Percentiles rank a stretch among this genome's conserved stretches.
Conservation (phyloP, 805 yeast species). For the Yamadazyma nakazawae region DNA sequence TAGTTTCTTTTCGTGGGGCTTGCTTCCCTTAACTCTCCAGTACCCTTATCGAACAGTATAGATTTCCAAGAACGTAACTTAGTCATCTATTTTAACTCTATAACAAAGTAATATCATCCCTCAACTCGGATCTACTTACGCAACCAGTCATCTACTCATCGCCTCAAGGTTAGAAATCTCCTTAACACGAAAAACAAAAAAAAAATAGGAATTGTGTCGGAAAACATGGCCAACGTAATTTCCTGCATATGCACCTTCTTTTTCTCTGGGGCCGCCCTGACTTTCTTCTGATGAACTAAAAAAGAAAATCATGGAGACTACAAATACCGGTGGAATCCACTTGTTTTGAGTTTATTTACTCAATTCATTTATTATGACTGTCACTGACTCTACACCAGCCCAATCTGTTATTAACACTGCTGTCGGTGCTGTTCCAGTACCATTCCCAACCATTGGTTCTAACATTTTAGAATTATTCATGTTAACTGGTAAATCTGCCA, state of each 20-base stretch:
- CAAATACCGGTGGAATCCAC: not conserved
- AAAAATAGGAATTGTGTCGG: not conserved
- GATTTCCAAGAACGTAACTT: not conserved
- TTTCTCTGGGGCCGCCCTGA: not conserved
- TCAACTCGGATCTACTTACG: not conserved
- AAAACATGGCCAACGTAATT: slow-evolving; percentile 1
- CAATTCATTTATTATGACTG: slow-evolving; percentile 19
- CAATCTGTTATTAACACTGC: slow-evolving; percentile 29
- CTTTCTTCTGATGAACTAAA: slow-evolving; percentile 2
- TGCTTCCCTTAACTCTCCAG: too few relatives aligned
- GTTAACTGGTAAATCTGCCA: slow-evolving; percentile 31
- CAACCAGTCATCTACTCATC: slow-evolving; percentile 3
- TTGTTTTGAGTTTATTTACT: not conserved
- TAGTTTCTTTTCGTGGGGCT: not conserved
- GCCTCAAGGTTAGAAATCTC: not conserved
- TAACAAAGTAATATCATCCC: not conserved
- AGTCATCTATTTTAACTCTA: not conserved
- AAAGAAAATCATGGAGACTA: not conserved
- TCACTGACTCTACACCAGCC: slow-evolving; percentile 7
- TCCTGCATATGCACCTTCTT: not conserved
- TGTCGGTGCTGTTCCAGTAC: slow-evolving; percentile 39
- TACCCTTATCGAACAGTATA: too few relatives aligned
- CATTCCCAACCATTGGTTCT: slow-evolving; percentile 26
- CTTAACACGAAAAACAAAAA: not conserved
- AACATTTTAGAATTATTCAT: slow-evolving; percentile 29